Percentiles rank a stretch among this genome's conserved stretches.
These are phyloP conservation scores for Niebla homalea DNA, from an alignment of 495 filamentous ascomycete genomes.

Conservation along the genomic window DNA sequence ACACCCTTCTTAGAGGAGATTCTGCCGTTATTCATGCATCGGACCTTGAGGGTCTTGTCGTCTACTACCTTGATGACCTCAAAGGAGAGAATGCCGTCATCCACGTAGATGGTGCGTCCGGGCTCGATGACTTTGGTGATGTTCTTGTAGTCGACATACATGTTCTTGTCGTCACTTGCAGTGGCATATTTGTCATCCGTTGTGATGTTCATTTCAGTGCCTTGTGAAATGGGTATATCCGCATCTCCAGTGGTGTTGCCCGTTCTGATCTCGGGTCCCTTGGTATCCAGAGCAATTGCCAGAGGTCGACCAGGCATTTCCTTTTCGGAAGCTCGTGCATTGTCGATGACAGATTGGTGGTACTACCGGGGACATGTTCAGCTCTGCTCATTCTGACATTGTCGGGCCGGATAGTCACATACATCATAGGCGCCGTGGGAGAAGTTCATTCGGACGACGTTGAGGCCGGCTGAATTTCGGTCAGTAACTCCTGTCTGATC, in stretches of 20 bases:
- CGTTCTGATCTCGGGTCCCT: slow-evolving; percentile 96
- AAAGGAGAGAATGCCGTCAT: slow-evolving; percentile 93
- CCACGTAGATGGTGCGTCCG: slow-evolving; percentile 96
- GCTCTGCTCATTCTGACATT: slow-evolving; percentile 8
- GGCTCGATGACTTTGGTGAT: slow-evolving; percentile 92
- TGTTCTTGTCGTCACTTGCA: slow-evolving; percentile 72
- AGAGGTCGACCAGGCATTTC: slow-evolving; percentile 65
- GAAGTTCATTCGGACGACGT: slow-evolving; percentile 99
- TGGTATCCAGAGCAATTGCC: slow-evolving; percentile 96
- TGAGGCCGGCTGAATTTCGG: slow-evolving; percentile 55
- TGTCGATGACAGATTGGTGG: slow-evolving; percentile 91
- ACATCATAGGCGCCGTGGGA: slow-evolving; percentile 92
- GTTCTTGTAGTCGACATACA: slow-evolving; percentile 99
- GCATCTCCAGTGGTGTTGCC: slow-evolving; percentile 76
- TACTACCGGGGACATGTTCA: slow-evolving; percentile 34
- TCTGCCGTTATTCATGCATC: slow-evolving; percentile 89
- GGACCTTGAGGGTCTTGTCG: slow-evolving; percentile 70
- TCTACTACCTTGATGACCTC: slow-evolving; percentile 81
- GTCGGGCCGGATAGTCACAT: slow-evolving; percentile 20
- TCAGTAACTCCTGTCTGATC: slow-evolving; percentile 10
- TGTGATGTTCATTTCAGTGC: slow-evolving; percentile 80
- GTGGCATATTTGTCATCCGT: slow-evolving; percentile 93
- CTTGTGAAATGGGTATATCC: slow-evolving; percentile 76
- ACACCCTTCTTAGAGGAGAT: slow-evolving; percentile 98
- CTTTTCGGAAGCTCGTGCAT: slow-evolving; percentile 74